A percentile compares a stretch with the other conserved stretches of the same genome.
phyloP scores from a whole-genome alignment of 2,329 filamentous ascomycete species.

The Paradendryphiella salina region DNA sequence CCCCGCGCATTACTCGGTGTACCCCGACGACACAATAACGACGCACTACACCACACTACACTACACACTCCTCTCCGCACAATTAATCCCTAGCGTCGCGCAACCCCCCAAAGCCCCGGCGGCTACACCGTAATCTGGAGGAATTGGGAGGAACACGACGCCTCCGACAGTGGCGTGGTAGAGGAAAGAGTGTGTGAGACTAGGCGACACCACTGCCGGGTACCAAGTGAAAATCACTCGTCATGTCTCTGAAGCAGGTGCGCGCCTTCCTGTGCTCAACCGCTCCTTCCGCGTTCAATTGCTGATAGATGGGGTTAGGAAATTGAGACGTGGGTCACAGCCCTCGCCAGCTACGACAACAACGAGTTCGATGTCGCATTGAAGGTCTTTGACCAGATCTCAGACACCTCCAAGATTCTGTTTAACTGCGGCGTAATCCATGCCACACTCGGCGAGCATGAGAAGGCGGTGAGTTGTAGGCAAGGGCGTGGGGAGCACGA shows the following conservation, averaged over 20 bases:
- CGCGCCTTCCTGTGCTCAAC: conserved; percentile 15
- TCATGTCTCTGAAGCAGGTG: conserved; percentile 57
- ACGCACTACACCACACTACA: conserved; percentile 14
- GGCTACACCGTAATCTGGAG: conserved; percentile 31
- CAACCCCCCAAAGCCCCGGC: conserved; percentile 33
- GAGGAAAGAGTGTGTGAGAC: conserved; percentile 30
- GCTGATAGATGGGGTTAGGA: conserved; percentile 62
- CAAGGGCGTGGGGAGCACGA: not conserved
- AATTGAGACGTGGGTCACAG: conserved; percentile 98
- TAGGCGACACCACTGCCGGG: conserved; percentile 49
- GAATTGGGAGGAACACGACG: conserved; percentile 20
- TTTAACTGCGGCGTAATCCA: conserved; percentile 99
- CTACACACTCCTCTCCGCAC: conserved; percentile 12
- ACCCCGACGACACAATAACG: conserved; percentile 22
- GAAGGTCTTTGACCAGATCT: conserved; percentile 79
- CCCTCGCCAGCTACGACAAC: conserved; percentile 89
- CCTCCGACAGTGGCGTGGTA: conserved; percentile 35
- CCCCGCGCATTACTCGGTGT: conserved; percentile 10
- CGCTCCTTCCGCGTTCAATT: conserved; percentile 22
- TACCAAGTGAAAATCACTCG: conserved; percentile 43
- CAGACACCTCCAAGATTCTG: conserved; percentile 95
- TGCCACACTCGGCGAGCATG: conserved; percentile 92
- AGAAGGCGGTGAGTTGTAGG: conserved; percentile 74
- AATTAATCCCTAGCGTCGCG: conserved; percentile 20
- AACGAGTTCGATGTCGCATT: conserved; percentile 94